Percentiles rank a stretch among this genome's conserved stretches.
Conservation (phyloP, 768 basidiomycete species). For the Tulasnella sp. region DNA sequence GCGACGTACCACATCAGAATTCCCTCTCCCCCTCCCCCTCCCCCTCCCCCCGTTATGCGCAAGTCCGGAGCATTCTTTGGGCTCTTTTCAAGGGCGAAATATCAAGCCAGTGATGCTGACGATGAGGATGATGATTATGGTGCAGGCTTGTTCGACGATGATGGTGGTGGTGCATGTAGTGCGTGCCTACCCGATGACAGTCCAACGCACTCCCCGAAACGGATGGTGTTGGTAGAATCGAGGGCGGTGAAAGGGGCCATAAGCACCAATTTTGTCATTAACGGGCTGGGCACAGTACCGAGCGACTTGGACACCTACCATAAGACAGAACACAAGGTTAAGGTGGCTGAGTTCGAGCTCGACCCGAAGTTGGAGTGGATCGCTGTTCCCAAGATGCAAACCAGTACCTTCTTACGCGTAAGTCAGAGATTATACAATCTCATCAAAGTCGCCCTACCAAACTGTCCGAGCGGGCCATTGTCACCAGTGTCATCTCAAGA, state of each 20-base stretch:
- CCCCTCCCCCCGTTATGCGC: neutral
- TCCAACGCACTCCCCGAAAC: neutral
- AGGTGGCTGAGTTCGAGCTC: conserved; percentile 13
- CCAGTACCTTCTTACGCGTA: conserved; percentile 1
- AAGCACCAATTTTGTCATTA: conserved; percentile 15
- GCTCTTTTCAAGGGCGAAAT: neutral
- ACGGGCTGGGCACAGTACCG: conserved; percentile 21
- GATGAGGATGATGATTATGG: neutral
- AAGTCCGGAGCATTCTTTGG: neutral
- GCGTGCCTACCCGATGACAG: no score
- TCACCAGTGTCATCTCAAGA: conserved; percentile 16
- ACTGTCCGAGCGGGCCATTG: neutral
- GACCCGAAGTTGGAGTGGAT: conserved; percentile 16
- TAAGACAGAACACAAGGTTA: conserved; percentile 14
- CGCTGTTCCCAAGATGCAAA: conserved; percentile 7
- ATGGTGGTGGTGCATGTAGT: neutral
- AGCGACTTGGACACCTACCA: conserved; percentile 3
- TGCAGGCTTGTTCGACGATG: neutral
- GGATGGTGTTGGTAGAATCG: neutral
- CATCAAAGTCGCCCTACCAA: no score
- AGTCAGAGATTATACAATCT: neutral
- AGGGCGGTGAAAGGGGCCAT: conserved; percentile 10
- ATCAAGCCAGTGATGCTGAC: neutral
- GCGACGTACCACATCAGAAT: neutral
- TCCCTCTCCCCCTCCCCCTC: neutral